These are phyloP conservation scores for Chaetoceros tenuissimus DNA, from an alignment of 108 stramenopile genomes.

Conservation along the genomic window DNA sequence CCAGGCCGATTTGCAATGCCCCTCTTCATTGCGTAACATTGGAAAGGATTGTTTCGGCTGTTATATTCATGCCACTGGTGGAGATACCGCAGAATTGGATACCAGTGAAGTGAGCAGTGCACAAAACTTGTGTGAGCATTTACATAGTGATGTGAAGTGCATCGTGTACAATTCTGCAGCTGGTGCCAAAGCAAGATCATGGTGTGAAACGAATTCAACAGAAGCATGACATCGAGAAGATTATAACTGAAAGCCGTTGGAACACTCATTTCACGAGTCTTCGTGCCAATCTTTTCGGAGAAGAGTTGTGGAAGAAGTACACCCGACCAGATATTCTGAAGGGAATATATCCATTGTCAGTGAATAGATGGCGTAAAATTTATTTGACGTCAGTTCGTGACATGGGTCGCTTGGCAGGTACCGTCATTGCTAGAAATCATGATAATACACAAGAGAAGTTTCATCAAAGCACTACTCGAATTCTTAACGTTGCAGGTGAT, in stretches of 20 bases:
- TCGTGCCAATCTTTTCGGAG: constrained; percentile 24
- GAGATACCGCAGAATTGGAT: too few relatives aligned
- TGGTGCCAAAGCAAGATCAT: constrained; percentile 5
- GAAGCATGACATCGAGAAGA: constrained; percentile 3
- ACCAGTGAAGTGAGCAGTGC: too few relatives aligned
- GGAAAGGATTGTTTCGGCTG: too few relatives aligned
- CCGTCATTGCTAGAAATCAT: constrained; percentile 2
- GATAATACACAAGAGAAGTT: not conserved
- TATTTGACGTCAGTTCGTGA: constrained; percentile 24
- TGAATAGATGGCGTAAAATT: constrained; percentile 4
- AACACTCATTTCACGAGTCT: constrained; percentile 10
- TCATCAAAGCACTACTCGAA: too few relatives aligned
- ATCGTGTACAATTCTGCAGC: too few relatives aligned
- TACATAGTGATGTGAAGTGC: too few relatives aligned
- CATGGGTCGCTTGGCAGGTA: constrained; percentile 22
- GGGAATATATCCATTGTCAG: constrained; percentile 11
- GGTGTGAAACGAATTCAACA: constrained; percentile 6
- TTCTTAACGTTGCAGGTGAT: constrained; percentile 19
- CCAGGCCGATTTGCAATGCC: too few relatives aligned
- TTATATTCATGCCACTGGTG: too few relatives aligned
- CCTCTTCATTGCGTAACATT: too few relatives aligned
- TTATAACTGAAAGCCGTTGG: constrained; percentile 1
- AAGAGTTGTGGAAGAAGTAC: constrained; percentile 22
- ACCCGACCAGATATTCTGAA: constrained; percentile 18
- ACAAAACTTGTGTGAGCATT: too few relatives aligned